Base-by-base conservation (phyloP, 2,329 filamentous ascomycete genomes). In the Botryosphaeria dothidea region DNA sequence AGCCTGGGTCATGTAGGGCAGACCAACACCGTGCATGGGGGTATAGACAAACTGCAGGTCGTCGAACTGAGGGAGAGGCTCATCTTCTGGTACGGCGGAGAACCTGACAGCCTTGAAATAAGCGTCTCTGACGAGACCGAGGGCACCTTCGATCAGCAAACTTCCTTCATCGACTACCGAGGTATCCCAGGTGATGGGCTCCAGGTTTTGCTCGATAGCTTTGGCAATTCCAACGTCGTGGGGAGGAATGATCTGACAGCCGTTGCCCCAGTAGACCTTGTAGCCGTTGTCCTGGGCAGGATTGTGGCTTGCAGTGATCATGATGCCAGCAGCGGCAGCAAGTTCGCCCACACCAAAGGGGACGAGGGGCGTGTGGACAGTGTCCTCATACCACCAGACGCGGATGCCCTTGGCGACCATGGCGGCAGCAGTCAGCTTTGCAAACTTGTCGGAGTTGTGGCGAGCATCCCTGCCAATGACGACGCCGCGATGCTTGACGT, bases 251-350 rank as follows among this genome's bases (percentile, higher is more conserved):
- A 90, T 89, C 72, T 90, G 87, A 70, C 85, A 87, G 2, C 86
- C 87, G 70, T 88, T 89, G 17, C 79, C 80, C 79, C 85, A 88
- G 76, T 89, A 90, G 8, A 90, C 87, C 76, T 90, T 90, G 76
- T 89, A 89, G 21, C 87, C 87, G 71, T 89, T 89, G 71, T 89
- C 86, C 69, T 84, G 79, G 51, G 85, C 83, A 15, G 87, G 86
- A 69, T 90, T 89, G 74, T 88, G 86, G 70, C 85, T 88, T 34
- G 87, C 87, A 15, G 87, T 90, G 41, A 90, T 82, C 86, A 90
- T 89, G 31, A 90, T 79, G 21, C 87, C 87, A 48, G 85, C 87
- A 3, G 80, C 82, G 34, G 86, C 85, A 41, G 78, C 74, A 63
- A 86, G 78, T 63, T 83, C 74, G 6, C 78, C 79, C 34, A 90